phyloP scores from a whole-genome alignment of 176 grass and related monocot genomes.

The Phragmites australis region DNA sequence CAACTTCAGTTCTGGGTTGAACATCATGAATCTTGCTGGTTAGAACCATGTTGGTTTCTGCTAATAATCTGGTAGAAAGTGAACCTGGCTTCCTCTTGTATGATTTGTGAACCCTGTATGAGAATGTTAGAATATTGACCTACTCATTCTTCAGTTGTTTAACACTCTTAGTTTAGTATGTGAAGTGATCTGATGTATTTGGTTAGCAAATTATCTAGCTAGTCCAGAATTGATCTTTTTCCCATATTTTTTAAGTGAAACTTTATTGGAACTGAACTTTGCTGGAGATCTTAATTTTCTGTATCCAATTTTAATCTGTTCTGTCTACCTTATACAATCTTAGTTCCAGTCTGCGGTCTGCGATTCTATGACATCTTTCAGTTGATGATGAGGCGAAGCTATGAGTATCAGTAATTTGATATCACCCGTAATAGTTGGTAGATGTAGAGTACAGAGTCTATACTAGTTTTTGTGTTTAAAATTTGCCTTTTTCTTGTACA shows the following conservation, averaged over 20 bases:
- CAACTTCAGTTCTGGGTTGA: constrained; percentile 12
- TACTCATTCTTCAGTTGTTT: constrained; percentile 9
- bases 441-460: constrained; percentile 7
- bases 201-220: constrained; percentile 18
- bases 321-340: not conserved
- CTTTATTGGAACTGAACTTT: not conserved
- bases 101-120: constrained; percentile 1
- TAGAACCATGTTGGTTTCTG: not conserved
- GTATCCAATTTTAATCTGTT: not conserved
- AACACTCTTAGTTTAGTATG: constrained; percentile 7
- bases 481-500: constrained; percentile 28
- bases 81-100: not conserved
- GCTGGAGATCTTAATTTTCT: not conserved
- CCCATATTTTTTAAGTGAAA: not conserved
- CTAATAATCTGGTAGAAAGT: no score
- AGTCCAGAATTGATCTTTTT: not conserved
- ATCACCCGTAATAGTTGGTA: constrained; percentile 5
- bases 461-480: constrained; percentile 32
- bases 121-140: not conserved
- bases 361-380: constrained; percentile 10
- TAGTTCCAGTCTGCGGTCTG: not conserved
- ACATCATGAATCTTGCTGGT: constrained; percentile 10
- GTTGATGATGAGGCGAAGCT: constrained; percentile 18
- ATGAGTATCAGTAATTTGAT: constrained; percentile 10
- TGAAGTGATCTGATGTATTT: not conserved